phyloP scores from a whole-genome alignment of 192 early-diverging fungal genomes.

The Spizellomyces punctatus region DNA sequence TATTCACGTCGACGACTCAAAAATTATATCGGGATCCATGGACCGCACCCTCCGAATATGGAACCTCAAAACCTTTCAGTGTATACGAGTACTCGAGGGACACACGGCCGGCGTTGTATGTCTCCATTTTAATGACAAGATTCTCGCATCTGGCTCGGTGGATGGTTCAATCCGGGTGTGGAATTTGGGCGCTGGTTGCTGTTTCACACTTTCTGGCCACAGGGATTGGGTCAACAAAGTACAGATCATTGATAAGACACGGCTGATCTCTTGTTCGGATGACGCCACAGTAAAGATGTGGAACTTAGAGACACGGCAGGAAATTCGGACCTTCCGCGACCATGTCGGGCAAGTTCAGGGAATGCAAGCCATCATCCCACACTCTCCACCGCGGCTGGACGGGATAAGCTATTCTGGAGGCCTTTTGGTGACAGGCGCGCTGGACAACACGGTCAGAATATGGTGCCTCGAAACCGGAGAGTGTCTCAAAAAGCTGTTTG shows the following conservation, averaged over 20 bases:
- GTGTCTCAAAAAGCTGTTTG: constrained; percentile 73
- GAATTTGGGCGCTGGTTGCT: constrained; percentile 72
- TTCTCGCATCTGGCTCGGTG: constrained; percentile 81
- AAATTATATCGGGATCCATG: constrained; percentile 91
- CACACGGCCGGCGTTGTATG: constrained; percentile 79
- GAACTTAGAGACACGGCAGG: constrained; percentile 73
- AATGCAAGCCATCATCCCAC: constrained; percentile 36
- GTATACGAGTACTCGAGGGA: constrained; percentile 78
- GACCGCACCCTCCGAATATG: constrained; percentile 92
- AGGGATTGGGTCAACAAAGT: constrained; percentile 92
- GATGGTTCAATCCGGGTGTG: constrained; percentile 87
- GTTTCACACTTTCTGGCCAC: constrained; percentile 78
- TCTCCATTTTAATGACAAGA: constrained; percentile 77
- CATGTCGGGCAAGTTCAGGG: constrained; percentile 51
- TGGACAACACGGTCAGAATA: constrained; percentile 89
- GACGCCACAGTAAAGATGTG: constrained; percentile 71
- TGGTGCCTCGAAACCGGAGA: constrained; percentile 90
- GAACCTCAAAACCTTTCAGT: constrained; percentile 85
- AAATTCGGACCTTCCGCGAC: constrained; percentile 58
- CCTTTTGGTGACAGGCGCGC: constrained; percentile 83
- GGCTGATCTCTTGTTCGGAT: constrained; percentile 83
- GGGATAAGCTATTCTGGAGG: constrained; percentile 15
- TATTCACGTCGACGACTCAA: constrained; percentile 92
- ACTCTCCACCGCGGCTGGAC: constrained; percentile 30
- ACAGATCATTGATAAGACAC: constrained; percentile 59